Conservation (phyloP, 2,329 filamentous ascomycete genomes). For the Aureobasidium sp. region DNA sequence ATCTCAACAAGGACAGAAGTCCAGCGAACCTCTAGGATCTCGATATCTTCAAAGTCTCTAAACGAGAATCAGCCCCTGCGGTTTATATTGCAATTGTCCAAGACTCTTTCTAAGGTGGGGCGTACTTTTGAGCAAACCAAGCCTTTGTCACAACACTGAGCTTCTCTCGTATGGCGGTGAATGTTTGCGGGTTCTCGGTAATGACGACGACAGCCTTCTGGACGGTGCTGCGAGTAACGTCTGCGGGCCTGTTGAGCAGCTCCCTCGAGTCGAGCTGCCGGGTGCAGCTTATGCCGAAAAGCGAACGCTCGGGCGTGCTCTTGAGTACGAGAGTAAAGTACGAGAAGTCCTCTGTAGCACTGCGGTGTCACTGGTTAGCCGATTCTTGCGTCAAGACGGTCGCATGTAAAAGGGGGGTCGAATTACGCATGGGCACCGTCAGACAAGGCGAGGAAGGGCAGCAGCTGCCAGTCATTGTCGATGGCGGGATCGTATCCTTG, state of each 20-base stretch:
- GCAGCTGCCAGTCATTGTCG: conserved; percentile 80
- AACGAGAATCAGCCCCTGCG: conserved; percentile 4
- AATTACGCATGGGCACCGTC: conserved; percentile 90
- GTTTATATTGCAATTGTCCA: background rate
- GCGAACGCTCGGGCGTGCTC: conserved; percentile 56
- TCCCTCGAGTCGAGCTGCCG: conserved; percentile 76
- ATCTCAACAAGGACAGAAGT: background rate
- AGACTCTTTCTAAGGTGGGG: background rate
- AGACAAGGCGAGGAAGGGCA: conserved; percentile 94
- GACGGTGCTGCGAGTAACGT: conserved; percentile 94
- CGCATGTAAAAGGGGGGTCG: background rate
- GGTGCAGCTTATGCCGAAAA: conserved; percentile 95
- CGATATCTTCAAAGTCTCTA: conserved; percentile 78
- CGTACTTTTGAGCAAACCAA: conserved; percentile 82
- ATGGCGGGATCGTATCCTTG: conserved; percentile 68
- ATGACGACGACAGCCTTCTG: conserved; percentile 98
- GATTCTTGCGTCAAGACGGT: background rate
- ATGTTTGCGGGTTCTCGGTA: conserved; percentile 79
- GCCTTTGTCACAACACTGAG: conserved; percentile 84
- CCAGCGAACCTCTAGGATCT: conserved; percentile 59
- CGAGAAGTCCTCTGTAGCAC: conserved; percentile 89
- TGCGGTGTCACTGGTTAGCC: conserved; percentile 27
- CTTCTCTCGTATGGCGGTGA: conserved; percentile 84
- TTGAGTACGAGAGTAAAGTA: conserved; percentile 76
- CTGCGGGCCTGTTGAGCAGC: conserved; percentile 68